phyloP scores from a whole-genome alignment of 1,284 basidiomycete species.

The Ceratobasidium sp. region DNA sequence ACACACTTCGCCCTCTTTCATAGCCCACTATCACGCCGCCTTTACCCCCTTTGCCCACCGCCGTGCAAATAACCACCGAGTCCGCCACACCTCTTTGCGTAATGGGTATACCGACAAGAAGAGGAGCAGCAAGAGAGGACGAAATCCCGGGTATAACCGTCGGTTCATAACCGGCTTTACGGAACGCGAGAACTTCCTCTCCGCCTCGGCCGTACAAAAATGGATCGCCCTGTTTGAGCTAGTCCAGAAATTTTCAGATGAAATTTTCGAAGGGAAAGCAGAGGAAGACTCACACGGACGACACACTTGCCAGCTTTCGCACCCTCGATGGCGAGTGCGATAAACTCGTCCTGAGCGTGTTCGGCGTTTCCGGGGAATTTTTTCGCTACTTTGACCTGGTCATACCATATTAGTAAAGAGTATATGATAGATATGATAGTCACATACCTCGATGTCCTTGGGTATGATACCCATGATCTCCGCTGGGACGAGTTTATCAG shows the following conservation, averaged over 20 bases:
- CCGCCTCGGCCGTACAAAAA: slow-evolving; percentile 93
- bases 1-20: slow-evolving; percentile 77
- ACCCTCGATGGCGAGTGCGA: slow-evolving; percentile 86
- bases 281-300: slow-evolving; percentile 78
- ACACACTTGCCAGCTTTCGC: slow-evolving; percentile 83
- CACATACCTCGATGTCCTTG: slow-evolving; percentile 67
- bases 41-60: slow-evolving; percentile 87
- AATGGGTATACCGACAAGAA: slow-evolving; percentile 89
- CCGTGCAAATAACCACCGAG: slow-evolving; percentile 88
- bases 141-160: slow-evolving; percentile 89
- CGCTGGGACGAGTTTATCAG: slow-evolving; percentile 96
- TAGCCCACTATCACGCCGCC: slow-evolving; percentile 88
- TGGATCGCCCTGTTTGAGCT: slow-evolving; percentile 97
- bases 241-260: too few relatives aligned
- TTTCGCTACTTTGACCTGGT: slow-evolving; percentile 71
- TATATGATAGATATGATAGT: too few relatives aligned
- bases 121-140: slow-evolving; percentile 88
- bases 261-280: too few relatives aligned
- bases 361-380: slow-evolving; percentile 99
- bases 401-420: neutral
- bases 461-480: slow-evolving; percentile 91
- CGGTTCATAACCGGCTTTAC: slow-evolving; percentile 80
- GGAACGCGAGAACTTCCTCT: slow-evolving; percentile 93
- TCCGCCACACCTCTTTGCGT: slow-evolving; percentile 96
- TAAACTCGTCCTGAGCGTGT: slow-evolving; percentile 91